phyloP scores from a whole-genome alignment of 345 rosid genomes.

The Lagerstroemia speciosa region DNA sequence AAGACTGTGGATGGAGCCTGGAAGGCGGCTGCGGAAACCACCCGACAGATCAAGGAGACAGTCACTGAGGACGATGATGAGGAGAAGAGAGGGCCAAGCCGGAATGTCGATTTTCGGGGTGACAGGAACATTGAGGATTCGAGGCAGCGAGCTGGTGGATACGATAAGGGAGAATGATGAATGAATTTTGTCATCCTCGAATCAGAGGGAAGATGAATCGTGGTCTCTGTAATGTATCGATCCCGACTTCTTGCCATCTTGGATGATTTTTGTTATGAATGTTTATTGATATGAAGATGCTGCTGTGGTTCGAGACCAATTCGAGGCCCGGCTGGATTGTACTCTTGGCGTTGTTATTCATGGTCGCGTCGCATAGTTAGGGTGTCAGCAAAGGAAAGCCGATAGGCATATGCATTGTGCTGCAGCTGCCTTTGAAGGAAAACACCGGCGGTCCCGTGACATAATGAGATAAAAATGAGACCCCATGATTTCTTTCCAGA shows the following conservation, averaged over 20 bases:
- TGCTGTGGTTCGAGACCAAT: too few relatives aligned
- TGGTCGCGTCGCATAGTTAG: not conserved
- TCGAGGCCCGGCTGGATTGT: too few relatives aligned
- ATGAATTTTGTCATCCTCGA: too few relatives aligned
- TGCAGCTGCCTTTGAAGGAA: too few relatives aligned
- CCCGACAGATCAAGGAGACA: conserved; percentile 20
- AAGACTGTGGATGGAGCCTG: conserved; percentile 37
- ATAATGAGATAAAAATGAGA: not conserved
- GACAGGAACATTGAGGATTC: conserved; percentile 31
- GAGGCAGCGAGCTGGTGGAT: conserved; percentile 20
- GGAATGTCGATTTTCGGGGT: conserved; percentile 23
- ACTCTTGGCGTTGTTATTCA: not conserved
- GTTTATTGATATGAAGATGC: too few relatives aligned
- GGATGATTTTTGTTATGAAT: too few relatives aligned
- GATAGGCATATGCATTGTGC: not conserved
- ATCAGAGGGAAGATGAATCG: too few relatives aligned
- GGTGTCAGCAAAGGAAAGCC: not conserved
- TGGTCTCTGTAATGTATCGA: too few relatives aligned
- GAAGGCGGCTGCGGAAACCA: conserved; percentile 30
- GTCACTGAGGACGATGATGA: conserved; percentile 9
- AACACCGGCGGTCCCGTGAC: not conserved
- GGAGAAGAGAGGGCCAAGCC: conserved; percentile 9
- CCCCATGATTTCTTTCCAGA: not conserved
- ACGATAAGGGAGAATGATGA: conserved; percentile 11
- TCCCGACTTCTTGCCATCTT: too few relatives aligned